These are phyloP conservation scores for Bretschneidera sinensis DNA, from an alignment of 345 rosid species.

Conservation along the genomic window DNA sequence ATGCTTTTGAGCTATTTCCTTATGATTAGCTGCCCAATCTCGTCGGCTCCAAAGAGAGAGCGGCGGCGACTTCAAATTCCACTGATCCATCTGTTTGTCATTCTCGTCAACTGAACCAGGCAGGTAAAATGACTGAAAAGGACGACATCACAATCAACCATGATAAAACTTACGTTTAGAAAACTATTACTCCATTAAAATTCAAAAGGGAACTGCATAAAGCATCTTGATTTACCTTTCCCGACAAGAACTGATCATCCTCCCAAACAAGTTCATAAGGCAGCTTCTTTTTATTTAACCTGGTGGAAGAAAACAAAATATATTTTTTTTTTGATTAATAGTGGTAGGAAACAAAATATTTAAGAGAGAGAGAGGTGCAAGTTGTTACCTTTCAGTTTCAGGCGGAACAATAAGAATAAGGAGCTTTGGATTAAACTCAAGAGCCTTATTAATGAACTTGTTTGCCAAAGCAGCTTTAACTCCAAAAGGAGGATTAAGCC, in stretches of 20 bases:
- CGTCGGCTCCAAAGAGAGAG: conserved; percentile 89
- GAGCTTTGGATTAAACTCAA: conserved; percentile 83
- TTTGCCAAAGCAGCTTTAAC: conserved; percentile 67
- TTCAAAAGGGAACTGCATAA: neutral
- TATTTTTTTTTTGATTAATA: no score
- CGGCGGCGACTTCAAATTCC: conserved; percentile 62
- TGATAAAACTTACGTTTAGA: conserved; percentile 5
- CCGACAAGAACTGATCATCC: conserved; percentile 55
- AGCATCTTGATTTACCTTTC: no score
- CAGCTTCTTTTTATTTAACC: conserved; percentile 63
- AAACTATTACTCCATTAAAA: neutral
- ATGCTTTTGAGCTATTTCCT: conserved; percentile 48
- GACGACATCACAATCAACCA: conserved; percentile 11
- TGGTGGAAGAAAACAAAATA: no score
- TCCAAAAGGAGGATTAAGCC: conserved; percentile 97
- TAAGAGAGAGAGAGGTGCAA: conserved; percentile 16
- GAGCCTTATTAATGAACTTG: conserved; percentile 76
- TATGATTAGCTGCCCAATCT: conserved; percentile 59
- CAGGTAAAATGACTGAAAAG: conserved; percentile 79
- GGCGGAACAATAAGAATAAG: conserved; percentile 86
- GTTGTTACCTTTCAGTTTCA: conserved; percentile 66
- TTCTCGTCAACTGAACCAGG: conserved; percentile 73
- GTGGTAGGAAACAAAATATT: conserved; percentile 2
- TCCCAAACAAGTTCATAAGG: conserved; percentile 80
- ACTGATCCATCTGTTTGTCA: conserved; percentile 72